phyloP scores from a whole-genome alignment of 2,329 filamentous ascomycete genomes.

The Fusarium oxysporum region DNA sequence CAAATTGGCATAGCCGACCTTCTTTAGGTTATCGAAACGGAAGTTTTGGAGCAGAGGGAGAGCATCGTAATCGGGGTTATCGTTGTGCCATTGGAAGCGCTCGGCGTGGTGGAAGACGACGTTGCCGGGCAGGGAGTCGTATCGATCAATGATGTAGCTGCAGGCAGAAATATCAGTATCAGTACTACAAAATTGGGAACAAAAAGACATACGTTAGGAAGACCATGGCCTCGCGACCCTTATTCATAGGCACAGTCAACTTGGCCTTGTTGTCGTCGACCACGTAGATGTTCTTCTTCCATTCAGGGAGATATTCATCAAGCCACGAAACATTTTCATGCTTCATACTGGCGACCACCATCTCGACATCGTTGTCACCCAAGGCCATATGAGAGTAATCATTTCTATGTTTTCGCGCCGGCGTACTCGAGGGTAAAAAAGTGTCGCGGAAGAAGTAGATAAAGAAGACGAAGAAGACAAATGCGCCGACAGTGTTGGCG shows the following conservation, averaged over 20 bases:
- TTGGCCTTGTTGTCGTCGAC: constrained; percentile 61
- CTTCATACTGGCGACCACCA: constrained; percentile 51
- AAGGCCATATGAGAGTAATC: constrained; percentile 26
- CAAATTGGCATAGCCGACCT: constrained; percentile 69
- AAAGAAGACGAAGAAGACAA: constrained; percentile 41
- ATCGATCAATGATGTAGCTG: constrained; percentile 62
- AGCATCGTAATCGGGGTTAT: constrained; percentile 66
- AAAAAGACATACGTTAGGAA: constrained; percentile 57
- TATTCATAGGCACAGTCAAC: constrained; percentile 62
- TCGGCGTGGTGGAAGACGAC: constrained; percentile 62
- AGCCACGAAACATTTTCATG: constrained; percentile 55
- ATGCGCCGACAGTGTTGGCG: constrained; percentile 41
- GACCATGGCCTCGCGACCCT: constrained; percentile 65
- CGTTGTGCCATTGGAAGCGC: constrained; percentile 65
- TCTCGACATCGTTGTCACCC: constrained; percentile 48
- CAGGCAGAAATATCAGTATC: constrained; percentile 15
- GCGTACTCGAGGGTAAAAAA: constrained; percentile 33
- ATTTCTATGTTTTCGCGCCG: constrained; percentile 24
- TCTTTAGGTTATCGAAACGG: constrained; percentile 61
- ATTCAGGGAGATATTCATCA: constrained; percentile 55
- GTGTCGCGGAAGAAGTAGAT: constrained; percentile 44
- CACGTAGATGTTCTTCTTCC: constrained; percentile 66
- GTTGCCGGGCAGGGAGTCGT: constrained; percentile 58
- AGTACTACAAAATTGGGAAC: neutral
- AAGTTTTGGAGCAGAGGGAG: constrained; percentile 62